These are phyloP conservation scores for Auricularia heimuer DNA, from an alignment of 768 basidiomycete genomes.

Conservation along the genomic window DNA sequence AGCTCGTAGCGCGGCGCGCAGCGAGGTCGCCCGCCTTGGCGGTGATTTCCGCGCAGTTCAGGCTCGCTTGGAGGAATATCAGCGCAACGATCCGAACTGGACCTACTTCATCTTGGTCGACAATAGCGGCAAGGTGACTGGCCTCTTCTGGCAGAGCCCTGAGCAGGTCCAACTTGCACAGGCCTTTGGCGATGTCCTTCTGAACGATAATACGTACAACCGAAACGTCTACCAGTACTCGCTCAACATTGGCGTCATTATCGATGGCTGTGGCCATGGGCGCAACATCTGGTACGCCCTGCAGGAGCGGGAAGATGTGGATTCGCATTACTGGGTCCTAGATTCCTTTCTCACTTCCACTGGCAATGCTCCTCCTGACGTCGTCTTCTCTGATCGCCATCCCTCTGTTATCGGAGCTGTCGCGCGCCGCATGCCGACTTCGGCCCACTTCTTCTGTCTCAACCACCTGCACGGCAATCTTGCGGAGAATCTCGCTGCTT, in stretches of 20 bases:
- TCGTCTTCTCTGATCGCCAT: slow-evolving; percentile 6
- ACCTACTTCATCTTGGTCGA: slow-evolving; percentile 15
- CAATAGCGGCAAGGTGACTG: slow-evolving; percentile 11
- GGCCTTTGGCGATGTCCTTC: slow-evolving; percentile 21
- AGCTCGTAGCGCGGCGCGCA: slow-evolving; percentile 10
- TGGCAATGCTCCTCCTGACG: neutral
- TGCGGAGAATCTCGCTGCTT: slow-evolving; percentile 11
- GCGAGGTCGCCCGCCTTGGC: slow-evolving; percentile 16
- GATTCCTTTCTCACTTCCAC: neutral
- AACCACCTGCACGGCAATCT: slow-evolving; percentile 24
- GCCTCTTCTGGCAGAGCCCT: slow-evolving; percentile 26
- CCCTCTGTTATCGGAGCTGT: slow-evolving; percentile 14
- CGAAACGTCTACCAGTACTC: slow-evolving; percentile 17
- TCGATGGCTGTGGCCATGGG: slow-evolving; percentile 16
- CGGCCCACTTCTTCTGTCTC: slow-evolving; percentile 22
- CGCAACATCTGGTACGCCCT: neutral
- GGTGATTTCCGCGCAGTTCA: slow-evolving; percentile 22
- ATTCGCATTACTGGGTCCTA: neutral
- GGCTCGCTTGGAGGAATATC: slow-evolving; percentile 12
- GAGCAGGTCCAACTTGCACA: slow-evolving; percentile 16
- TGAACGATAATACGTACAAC: slow-evolving; percentile 25
- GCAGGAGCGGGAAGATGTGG: neutral
- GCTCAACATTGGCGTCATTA: slow-evolving; percentile 23
- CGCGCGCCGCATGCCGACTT: slow-evolving; percentile 12
- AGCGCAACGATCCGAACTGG: slow-evolving; percentile 16